Conservation (phyloP, 2,329 filamentous ascomycete species). For the Sphaceloma murrayae region DNA sequence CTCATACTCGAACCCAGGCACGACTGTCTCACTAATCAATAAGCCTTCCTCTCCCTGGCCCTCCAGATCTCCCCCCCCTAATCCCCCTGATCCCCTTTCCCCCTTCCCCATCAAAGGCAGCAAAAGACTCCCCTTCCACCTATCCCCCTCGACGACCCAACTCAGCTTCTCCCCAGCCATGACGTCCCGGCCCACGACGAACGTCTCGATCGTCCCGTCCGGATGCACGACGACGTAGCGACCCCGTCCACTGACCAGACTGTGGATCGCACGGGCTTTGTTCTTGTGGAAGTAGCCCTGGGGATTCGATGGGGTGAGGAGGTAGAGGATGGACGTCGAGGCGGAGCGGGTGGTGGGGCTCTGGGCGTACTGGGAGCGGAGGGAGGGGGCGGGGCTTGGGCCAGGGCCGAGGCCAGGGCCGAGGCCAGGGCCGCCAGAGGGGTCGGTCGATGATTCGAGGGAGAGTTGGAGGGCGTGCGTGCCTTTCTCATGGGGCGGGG, state of each 20-base stretch:
- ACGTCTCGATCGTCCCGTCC: slow-evolving; percentile 50
- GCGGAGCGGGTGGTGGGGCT: slow-evolving; percentile 37
- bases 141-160: slow-evolving; percentile 60
- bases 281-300: slow-evolving; percentile 57
- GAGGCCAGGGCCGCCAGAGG: too few species aligned
- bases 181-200: slow-evolving; percentile 52
- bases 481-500: slow-evolving; percentile 10
- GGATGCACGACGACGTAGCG: slow-evolving; percentile 54
- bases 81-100: too few species aligned
- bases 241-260: slow-evolving; percentile 53
- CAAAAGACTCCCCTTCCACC: slow-evolving; percentile 56
- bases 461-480: slow-evolving; percentile 24
- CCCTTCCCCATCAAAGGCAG: slow-evolving; percentile 38
- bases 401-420: slow-evolving; percentile 24
- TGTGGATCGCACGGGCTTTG: slow-evolving; percentile 53
- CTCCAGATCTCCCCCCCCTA: neutral
- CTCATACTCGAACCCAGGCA: slow-evolving; percentile 57
- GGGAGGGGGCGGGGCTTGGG: slow-evolving; percentile 29
- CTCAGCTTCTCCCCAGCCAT: slow-evolving; percentile 51
- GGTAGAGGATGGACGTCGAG: slow-evolving; percentile 55
- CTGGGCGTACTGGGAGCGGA: neutral
- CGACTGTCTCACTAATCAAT: slow-evolving; percentile 58
- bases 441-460: too few species aligned
- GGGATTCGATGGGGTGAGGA: slow-evolving; percentile 47
- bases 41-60: slow-evolving; percentile 34